Percentiles rank a stretch among this genome's conserved stretches.
phyloP scores from a whole-genome alignment of 208 protist genomes.

The Wallacemonas sp. region DNA sequence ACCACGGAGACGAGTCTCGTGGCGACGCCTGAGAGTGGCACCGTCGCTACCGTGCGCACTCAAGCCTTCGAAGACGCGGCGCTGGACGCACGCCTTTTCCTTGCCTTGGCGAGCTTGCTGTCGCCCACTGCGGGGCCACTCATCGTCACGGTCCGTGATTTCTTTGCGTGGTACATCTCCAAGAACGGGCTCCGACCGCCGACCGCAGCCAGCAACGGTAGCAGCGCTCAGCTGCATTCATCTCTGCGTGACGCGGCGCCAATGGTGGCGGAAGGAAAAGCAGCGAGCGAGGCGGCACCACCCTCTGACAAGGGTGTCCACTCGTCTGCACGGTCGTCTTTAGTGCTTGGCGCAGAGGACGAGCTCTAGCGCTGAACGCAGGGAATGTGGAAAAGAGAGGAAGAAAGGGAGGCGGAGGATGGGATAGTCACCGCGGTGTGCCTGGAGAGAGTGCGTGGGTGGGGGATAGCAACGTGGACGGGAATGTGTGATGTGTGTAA shows the following conservation, averaged over 20 bases:
- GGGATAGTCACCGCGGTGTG: too few species aligned
- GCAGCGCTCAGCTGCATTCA: background rate
- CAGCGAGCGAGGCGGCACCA: background rate
- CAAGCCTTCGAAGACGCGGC: slow-evolving; percentile 41
- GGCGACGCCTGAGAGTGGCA: slow-evolving; percentile 8
- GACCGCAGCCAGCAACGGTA: background rate
- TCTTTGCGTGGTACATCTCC: slow-evolving; percentile 76
- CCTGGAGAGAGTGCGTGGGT: too few species aligned
- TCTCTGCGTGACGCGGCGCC: background rate
- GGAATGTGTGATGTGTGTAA: too few species aligned
- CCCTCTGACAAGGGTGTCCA: background rate
- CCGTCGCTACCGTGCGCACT: slow-evolving; percentile 12
- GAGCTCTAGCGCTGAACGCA: background rate
- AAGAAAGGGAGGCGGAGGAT: too few species aligned
- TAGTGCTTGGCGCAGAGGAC: background rate
- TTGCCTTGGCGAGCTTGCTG: slow-evolving; percentile 64
- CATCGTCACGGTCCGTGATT: slow-evolving; percentile 69
- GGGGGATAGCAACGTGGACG: too few species aligned
- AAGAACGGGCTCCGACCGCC: slow-evolving; percentile 15
- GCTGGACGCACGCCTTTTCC: slow-evolving; percentile 51
- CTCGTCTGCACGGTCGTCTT: background rate
- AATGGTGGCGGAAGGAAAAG: background rate
- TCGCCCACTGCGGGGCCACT: slow-evolving; percentile 51
- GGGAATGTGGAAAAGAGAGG: too few species aligned
- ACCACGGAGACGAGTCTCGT: slow-evolving; percentile 23